phyloP scores from a whole-genome alignment of 73 alveolate genomes.

The Paramecium caudatum region DNA sequence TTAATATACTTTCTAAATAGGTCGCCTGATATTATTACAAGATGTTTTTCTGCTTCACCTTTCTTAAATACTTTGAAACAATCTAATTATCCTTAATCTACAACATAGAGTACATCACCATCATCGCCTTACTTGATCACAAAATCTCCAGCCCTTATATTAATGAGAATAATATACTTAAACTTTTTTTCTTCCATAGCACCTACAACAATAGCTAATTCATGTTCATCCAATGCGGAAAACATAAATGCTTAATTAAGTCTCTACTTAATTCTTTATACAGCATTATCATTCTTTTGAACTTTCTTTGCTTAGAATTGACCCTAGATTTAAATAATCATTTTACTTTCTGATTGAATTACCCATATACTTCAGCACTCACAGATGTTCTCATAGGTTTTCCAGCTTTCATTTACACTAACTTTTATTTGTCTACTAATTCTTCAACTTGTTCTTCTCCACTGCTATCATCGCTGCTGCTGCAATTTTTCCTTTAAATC shows the following conservation, averaged over 20 bases:
- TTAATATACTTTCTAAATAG: slow-evolving; percentile 80
- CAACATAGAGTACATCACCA: slow-evolving; percentile 87
- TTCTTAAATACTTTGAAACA: slow-evolving; percentile 73
- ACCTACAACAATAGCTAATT: slow-evolving; percentile 89
- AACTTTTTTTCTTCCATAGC: slow-evolving; percentile 96
- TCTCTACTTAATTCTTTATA: slow-evolving; percentile 86
- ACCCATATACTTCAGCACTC: slow-evolving; percentile 99
- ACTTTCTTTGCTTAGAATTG: slow-evolving; percentile 90
- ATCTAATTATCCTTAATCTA: slow-evolving; percentile 85
- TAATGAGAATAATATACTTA: slow-evolving; percentile 62
- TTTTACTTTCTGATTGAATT: slow-evolving; percentile 90
- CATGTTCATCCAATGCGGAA: slow-evolving; percentile 88
- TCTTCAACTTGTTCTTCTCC: slow-evolving; percentile 76
- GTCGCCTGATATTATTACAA: slow-evolving; percentile 30
- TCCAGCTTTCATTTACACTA: slow-evolving; percentile 53
- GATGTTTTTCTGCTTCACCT: slow-evolving; percentile 74
- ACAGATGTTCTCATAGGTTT: slow-evolving; percentile 92
- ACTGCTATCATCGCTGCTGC: slow-evolving; percentile 71
- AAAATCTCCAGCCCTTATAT: slow-evolving; percentile 69
- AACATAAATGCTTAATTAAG: slow-evolving; percentile 94
- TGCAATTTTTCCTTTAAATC: slow-evolving; percentile 67
- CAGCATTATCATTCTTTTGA: slow-evolving; percentile 85
- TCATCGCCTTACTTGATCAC: slow-evolving; percentile 85
- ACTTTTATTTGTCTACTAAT: slow-evolving; percentile 62
- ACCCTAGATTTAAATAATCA: slow-evolving; percentile 14